Base-by-base conservation (phyloP, 1,284 basidiomycete species). In the Irpex lacteus region DNA sequence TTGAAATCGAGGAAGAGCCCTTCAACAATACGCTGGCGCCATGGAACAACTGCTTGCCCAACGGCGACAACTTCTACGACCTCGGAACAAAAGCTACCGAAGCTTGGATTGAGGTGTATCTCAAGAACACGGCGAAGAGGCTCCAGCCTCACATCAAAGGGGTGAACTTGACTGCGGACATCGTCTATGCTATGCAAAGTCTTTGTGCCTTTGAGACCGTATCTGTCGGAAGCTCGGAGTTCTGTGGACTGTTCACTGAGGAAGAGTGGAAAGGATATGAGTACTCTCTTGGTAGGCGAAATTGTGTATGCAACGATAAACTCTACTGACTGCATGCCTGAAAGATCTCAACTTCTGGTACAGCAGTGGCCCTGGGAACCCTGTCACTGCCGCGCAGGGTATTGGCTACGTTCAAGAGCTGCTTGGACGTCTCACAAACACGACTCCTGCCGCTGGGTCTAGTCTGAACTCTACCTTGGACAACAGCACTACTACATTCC, bases 141-240 rank as follows among this genome's bases (percentile, higher is more conserved):
- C 70, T 90, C 7, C 74, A 81, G 63, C 70, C 75, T 49, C 66
- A 77, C 63, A 72, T 89, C 38, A 68, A 78, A 11, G 88, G 87
- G 0, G 76, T 85, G 37, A 78, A 84, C 34, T 72, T 90, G 15
- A 81, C 79, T 2, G 69, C 80, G 6, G 68, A 73, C 3, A 82
- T 85, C 69, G 75, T 86, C 26, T 67, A 75, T 38, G 74, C 72
- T 6, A 83, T 84, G 81, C 84, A 85, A 65, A 70, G 80, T 53
- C 70, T 85, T 32, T 88, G 86, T 69, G 82, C 86, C 1, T 88
- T 87, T 68, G 87, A 88, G 81, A 89, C 88, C 8, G 86, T 89
- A 34, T 81, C 88, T 0, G 81, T 91, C 47, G 90, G 89, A 0
- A 89, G 80, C 66, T 81, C 80, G 7, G 64, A 68, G 13, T 83